Percentiles rank a stretch among this genome's conserved stretches.
These are phyloP conservation scores for Xylaria sp. DNA, from an alignment of 2,329 filamentous ascomycete species.

Conservation along the genomic window DNA sequence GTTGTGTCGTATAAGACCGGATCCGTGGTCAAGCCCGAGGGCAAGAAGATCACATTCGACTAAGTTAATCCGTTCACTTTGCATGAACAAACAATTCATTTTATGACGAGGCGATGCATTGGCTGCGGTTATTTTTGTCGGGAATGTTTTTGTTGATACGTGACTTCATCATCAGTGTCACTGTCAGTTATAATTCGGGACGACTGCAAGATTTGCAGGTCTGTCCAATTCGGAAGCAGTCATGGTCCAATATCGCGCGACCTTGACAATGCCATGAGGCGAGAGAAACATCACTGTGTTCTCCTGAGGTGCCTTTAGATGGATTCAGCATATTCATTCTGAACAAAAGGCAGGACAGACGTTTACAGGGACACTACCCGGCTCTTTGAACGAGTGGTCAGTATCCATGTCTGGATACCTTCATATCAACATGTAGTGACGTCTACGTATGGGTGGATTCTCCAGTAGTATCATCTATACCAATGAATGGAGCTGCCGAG, in stretches of 20 bases:
- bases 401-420: too few relatives aligned
- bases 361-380: too few relatives aligned
- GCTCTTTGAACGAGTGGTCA: too few relatives aligned
- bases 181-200: background rate
- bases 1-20: conserved; percentile 18
- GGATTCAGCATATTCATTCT: background rate
- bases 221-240: background rate
- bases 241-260: background rate
- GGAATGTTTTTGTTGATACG: background rate
- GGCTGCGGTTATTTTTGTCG: background rate
- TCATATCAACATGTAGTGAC: too few relatives aligned
- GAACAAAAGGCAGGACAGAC: too few relatives aligned
- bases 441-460: too few relatives aligned
- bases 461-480: too few relatives aligned
- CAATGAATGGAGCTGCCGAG: too few relatives aligned
- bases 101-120: too few relatives aligned
- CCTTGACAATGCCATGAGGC: background rate
- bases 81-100: background rate
- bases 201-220: background rate
- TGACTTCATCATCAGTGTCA: background rate
- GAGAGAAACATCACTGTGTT: too few relatives aligned
- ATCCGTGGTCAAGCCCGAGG: conserved; percentile 16
- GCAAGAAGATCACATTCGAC: conserved; percentile 18
- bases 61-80: background rate
- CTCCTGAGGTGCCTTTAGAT: background rate